Base-by-base conservation (phyloP, 1,284 basidiomycete species). In the Moesziomyces globuligerus region DNA sequence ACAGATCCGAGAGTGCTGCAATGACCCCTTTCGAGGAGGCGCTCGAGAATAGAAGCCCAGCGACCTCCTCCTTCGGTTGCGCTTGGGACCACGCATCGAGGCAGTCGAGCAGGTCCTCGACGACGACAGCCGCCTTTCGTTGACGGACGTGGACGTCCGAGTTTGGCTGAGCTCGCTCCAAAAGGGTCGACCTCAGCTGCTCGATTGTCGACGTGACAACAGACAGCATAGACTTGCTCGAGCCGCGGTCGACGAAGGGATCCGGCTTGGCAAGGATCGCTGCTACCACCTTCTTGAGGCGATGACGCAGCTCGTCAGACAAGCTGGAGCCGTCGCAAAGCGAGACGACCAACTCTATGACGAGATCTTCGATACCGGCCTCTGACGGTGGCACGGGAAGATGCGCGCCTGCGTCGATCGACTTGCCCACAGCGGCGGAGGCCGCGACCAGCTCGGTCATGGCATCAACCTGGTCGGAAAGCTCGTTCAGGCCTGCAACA, bases 201-300 rank as follows among this genome's bases (percentile, higher is more conserved):
- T 70, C 67, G 46, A 70, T 64, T 5, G 68, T 64, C 1, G 67
- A 71, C 13, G 59, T 55, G 23, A 67, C 40, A n/a, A 71, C 42
- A 1, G 55, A 44, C n/a, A 72, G 59, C 59, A 72, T 72, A 5
- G 54, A 47, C 10, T 40, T 24, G 26, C 26, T 40, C 28, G 52
- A 53, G 7, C 39, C 4, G 1, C 48, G 13, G 9, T 62, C 58
- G 38, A 67, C 49, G 17, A 62, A 72, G 3, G 64, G 53, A 4
- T n/a, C 37, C 2, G 64, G 64, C n/a, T 37, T 51, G 28, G 52
- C 36, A 5, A 72, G n/a, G 23, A 72, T 28, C 13, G 46, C 48
- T 5, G 38, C 17, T 1, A 68, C 49, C 13, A 72, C 45, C 10
- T 38, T 8, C 2, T 44, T 38, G 17, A 64, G 34, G 23, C 52